phyloP scores from a whole-genome alignment of 257 asterid genomes.

The Nyctanthes arbortristis region DNA sequence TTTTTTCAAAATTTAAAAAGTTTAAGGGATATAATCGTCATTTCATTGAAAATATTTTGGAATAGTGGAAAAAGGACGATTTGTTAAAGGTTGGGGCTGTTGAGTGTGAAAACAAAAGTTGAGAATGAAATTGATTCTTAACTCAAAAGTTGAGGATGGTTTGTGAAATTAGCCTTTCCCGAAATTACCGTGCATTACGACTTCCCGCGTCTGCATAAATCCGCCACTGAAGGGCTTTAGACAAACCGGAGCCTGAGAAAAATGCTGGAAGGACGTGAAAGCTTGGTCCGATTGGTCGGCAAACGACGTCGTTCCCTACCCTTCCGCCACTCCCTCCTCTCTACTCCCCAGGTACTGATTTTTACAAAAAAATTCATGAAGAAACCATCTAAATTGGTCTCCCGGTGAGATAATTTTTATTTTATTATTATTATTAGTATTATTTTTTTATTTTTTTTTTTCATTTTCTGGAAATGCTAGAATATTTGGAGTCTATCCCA shows the following conservation, averaged over 20 bases:
- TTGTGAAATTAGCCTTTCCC: no score
- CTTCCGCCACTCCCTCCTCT: constrained; percentile 46
- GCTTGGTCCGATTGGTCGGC: constrained; percentile 73
- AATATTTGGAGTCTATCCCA: constrained; percentile 26
- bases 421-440: no score
- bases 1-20: no score
- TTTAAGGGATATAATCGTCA: no score
- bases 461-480: constrained; percentile 26
- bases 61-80: no score
- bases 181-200: neutral
- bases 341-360: constrained; percentile 35
- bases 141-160: no score
- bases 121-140: no score
- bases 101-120: no score
- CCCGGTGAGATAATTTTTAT: no score
- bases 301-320: constrained; percentile 81
- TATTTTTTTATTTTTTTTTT: neutral
- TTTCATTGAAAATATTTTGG: no score
- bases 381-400: neutral
- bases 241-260: neutral
- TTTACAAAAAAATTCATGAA: no score
- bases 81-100: no score
- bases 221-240: neutral
- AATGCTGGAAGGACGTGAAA: constrained; percentile 81
- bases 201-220: neutral